These are phyloP conservation scores for Pinus taeda DNA, from an alignment of 75 land plant genomes.

Conservation along the genomic window DNA sequence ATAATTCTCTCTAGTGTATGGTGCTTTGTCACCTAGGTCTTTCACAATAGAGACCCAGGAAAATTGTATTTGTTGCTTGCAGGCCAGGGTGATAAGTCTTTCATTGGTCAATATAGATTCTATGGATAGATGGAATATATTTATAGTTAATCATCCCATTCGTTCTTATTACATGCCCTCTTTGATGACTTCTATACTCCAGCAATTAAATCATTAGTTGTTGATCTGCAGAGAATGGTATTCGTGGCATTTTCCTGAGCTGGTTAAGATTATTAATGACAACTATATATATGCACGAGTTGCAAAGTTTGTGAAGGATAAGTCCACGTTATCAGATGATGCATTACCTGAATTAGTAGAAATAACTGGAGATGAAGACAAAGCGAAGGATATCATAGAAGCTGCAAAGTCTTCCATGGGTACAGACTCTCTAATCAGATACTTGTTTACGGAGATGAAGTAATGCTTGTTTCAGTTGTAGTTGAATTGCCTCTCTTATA, in stretches of 20 bases:
- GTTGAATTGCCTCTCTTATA: not conserved
- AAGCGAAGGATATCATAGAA: slow-evolving; percentile 87
- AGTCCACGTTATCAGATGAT: slow-evolving; percentile 64
- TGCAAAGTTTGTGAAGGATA: slow-evolving; percentile 74
- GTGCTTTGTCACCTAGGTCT: no score
- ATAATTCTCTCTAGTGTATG: no score
- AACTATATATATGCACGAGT: slow-evolving; percentile 89
- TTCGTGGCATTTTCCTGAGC: slow-evolving; percentile 97
- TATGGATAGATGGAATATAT: not conserved
- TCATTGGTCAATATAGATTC: no score
- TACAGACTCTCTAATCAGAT: slow-evolving; percentile 15
- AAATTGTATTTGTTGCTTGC: no score
- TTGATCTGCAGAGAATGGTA: slow-evolving; percentile 83
- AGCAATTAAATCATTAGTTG: not conserved
- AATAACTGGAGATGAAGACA: slow-evolving; percentile 90
- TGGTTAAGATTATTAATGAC: slow-evolving; percentile 91
- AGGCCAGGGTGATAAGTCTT: no score
- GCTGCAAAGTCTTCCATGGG: slow-evolving; percentile 99
- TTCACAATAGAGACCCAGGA: no score
- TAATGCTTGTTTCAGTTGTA: not conserved
- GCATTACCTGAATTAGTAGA: slow-evolving; percentile 66
- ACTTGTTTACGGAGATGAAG: not conserved
- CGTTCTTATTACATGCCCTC: not conserved
- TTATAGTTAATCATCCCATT: not conserved
- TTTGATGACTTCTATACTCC: not conserved